Base-by-base conservation (phyloP, 2,329 filamentous ascomycete genomes). In the Passalora sequoiae region DNA sequence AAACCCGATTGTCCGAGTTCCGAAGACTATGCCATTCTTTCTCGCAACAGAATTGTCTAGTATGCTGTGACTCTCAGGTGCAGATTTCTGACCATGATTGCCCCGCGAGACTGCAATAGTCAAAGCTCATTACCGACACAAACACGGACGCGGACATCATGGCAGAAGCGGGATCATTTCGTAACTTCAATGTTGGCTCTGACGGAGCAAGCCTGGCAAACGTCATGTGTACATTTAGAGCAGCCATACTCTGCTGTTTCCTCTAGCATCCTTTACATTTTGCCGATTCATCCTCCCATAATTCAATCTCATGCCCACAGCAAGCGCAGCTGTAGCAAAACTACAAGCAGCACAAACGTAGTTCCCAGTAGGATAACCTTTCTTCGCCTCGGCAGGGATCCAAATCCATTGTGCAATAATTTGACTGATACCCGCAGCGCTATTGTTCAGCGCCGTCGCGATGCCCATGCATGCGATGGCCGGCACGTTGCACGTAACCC, bases 381-480 rank as follows among this genome's bases (percentile, higher is more conserved):
- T 27, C 0, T 29, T 22, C 3, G 55, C 55, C 43, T 67, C 62
- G 3, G 42, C 47, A 4, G 55, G 50, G 21, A 56, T 62, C 65
- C 66, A 68, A 9, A 68, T 68, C 66, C 65, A 68, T 47, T 67
- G 63, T 1, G 64, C 60, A 16, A 69, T 64, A 12, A 69, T 65
- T 47, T 66, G 63, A 3, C 62, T 60, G 5, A 68, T 53, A 0
- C 66, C 66, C 3, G 64, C 64, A 17, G 59, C 62, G 1, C 58
- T 62, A 38, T 68, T 68, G 40, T 68, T 61, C 19, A 68, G 43
- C 1, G 66, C 66, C 15, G 65, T 65, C 4, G 65, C 66, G 15
- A 68, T 51, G 0, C 61, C 62, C 40, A 69, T 63, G 9, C 64
- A 67, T 6, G 62, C 38, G 5, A 66, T 55, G 8, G 60, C 62